Conservation (phyloP, 805 yeast species). For the Candida gorgasii region DNA sequence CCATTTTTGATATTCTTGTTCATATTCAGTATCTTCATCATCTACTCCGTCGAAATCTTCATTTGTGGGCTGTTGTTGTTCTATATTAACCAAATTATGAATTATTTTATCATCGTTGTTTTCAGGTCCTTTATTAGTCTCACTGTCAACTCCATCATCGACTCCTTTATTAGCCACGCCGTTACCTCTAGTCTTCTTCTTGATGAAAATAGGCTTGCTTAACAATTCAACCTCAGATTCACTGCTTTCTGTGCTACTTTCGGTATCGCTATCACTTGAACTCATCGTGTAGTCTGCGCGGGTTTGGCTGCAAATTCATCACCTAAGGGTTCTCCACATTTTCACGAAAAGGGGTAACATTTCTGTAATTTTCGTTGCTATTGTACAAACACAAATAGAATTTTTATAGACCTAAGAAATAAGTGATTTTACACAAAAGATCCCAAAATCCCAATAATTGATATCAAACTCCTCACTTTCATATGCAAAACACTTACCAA, state of each 20-base stretch:
- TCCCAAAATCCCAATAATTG: too few species aligned
- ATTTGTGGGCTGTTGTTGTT: neutral
- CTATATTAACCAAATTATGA: conserved; percentile 1
- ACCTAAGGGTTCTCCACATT: neutral
- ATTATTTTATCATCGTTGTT: conserved; percentile 4
- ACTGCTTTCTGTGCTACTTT: neutral
- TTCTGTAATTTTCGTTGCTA: too few species aligned
- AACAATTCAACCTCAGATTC: conserved; percentile 2
- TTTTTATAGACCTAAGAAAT: too few species aligned
- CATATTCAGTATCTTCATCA: conserved; percentile 34
- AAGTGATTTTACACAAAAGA: too few species aligned
- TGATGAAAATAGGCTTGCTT: conserved; percentile 14
- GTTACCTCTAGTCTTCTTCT: conserved; percentile 4
- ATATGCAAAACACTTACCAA: too few species aligned
- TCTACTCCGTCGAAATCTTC: conserved; percentile 31
- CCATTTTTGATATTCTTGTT: conserved; percentile 34
- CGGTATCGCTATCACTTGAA: neutral
- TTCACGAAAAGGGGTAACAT: too few species aligned
- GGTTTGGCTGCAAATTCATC: neutral
- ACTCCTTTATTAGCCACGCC: neutral
- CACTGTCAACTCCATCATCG: neutral
- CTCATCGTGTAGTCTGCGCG: neutral
- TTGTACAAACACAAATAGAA: too few species aligned
- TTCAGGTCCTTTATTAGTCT: neutral
- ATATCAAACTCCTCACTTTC: too few species aligned